Conservation (phyloP, 345 rosid species). For the Syzygium grande region DNA sequence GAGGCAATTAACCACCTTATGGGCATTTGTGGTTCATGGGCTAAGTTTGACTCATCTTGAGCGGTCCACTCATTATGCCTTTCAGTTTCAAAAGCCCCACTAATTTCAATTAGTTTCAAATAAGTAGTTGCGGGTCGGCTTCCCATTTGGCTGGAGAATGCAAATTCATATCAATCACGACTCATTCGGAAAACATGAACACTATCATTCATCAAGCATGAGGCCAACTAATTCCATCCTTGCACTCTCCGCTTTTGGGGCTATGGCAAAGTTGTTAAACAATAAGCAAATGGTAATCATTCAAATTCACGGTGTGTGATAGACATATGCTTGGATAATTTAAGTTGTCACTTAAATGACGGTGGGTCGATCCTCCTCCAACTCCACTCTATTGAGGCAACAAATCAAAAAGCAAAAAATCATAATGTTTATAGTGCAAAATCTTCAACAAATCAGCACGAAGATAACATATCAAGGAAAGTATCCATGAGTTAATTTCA, state of each 20-base stretch:
- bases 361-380: background rate
- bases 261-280: background rate
- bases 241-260: accelerated
- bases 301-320: background rate
- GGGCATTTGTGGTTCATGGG: too few relatives aligned
- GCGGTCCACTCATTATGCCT: too few relatives aligned
- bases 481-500: too few relatives aligned
- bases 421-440: too few relatives aligned
- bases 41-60: too few relatives aligned
- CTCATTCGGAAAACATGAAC: background rate
- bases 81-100: too few relatives aligned
- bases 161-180: background rate
- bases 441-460: too few relatives aligned
- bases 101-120: background rate
- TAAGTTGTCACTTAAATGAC: background rate
- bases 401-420: too few relatives aligned
- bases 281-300: background rate
- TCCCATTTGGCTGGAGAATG: too few relatives aligned
- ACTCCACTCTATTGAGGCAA: background rate
- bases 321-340: background rate
- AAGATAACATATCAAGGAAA: too few relatives aligned
- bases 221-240: background rate
- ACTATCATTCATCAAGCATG: background rate
- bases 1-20: too few relatives aligned
- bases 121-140: background rate